These are phyloP conservation scores for Thalassiosira livingstoniorum DNA, from an alignment of 352 stramenopile species.

Conservation along the genomic window DNA sequence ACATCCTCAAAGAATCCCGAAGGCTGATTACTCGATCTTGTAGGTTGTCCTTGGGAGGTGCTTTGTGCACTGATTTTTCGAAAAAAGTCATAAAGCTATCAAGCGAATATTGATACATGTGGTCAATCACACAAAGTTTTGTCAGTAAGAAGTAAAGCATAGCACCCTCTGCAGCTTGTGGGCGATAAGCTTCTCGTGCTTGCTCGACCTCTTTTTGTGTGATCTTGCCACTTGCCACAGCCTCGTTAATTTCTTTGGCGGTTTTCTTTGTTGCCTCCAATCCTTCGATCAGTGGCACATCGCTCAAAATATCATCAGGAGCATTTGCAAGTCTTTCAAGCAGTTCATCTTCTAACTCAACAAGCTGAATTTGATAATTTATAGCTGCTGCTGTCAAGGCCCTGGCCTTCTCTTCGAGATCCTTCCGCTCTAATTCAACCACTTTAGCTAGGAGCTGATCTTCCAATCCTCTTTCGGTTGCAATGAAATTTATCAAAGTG, in stretches of 20 bases:
- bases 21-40: constrained; percentile 92
- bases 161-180: constrained; percentile 92
- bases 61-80: constrained; percentile 94
- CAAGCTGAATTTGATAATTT: constrained; percentile 96
- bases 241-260: constrained; percentile 94
- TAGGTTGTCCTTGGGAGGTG: constrained; percentile 88
- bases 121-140: constrained; percentile 94
- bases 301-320: constrained; percentile 95
- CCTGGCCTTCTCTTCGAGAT: constrained; percentile 94
- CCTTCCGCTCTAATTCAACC: constrained; percentile 93
- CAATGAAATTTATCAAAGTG: constrained; percentile 98
- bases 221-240: constrained; percentile 93
- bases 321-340: constrained; percentile 95
- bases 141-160: constrained; percentile 98
- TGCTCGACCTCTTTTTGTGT: constrained; percentile 95
- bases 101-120: constrained; percentile 98
- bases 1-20: constrained; percentile 93
- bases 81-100: constrained; percentile 98
- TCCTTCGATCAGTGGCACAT: constrained; percentile 95
- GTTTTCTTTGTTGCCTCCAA: constrained; percentile 97
- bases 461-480: constrained; percentile 94
- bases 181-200: constrained; percentile 93
- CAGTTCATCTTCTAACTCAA: constrained; percentile 95
- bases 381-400: constrained; percentile 88
- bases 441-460: constrained; percentile 96